Evolutionary conservation across 306 rosid species (phyloP).

Genomic region (Pyrus bretschneideri): DNA sequence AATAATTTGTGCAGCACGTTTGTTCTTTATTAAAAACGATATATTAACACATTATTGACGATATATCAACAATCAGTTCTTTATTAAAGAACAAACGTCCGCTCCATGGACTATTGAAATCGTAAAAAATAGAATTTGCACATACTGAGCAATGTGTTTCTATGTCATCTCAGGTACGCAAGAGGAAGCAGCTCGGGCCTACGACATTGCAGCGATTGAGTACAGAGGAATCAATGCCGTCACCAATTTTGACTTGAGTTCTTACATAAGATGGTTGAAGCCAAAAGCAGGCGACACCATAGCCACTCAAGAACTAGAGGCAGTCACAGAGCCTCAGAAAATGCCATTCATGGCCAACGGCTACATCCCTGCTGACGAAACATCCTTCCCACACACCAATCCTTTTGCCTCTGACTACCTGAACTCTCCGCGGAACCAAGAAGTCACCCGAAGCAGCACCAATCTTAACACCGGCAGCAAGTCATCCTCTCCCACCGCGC

Average conservation of each 20-base stretch:
- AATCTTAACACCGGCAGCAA: slow-evolving; percentile 16
- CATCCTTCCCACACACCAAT: slow-evolving; percentile 18
- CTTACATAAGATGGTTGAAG: slow-evolving; percentile 74
- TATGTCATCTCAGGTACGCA: slow-evolving; percentile 45
- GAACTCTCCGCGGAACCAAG: slow-evolving; percentile 28
- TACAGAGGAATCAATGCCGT: slow-evolving; percentile 84
- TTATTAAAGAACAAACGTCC: no score
- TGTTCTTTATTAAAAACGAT: no score
- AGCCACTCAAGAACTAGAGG: slow-evolving; percentile 23
- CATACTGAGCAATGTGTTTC: background rate
- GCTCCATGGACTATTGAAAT: background rate
- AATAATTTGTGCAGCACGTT: background rate
- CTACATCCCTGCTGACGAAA: slow-evolving; percentile 23
- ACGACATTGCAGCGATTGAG: slow-evolving; percentile 88
- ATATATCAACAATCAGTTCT: background rate
- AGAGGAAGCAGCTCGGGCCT: slow-evolving; percentile 91
- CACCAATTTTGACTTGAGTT: slow-evolving; percentile 78
- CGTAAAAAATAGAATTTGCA: background rate
- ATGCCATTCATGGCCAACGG: slow-evolving; percentile 19
- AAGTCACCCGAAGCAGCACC: slow-evolving; percentile 23
- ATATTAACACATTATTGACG: no score
- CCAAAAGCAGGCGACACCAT: slow-evolving; percentile 27
- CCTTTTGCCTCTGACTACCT: slow-evolving; percentile 22
- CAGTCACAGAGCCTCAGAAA: slow-evolving; percentile 17
- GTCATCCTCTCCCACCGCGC: slow-evolving; percentile 58